phyloP scores from a whole-genome alignment of 1,284 basidiomycete species.

The Melampsora abietis-canadensis region DNA sequence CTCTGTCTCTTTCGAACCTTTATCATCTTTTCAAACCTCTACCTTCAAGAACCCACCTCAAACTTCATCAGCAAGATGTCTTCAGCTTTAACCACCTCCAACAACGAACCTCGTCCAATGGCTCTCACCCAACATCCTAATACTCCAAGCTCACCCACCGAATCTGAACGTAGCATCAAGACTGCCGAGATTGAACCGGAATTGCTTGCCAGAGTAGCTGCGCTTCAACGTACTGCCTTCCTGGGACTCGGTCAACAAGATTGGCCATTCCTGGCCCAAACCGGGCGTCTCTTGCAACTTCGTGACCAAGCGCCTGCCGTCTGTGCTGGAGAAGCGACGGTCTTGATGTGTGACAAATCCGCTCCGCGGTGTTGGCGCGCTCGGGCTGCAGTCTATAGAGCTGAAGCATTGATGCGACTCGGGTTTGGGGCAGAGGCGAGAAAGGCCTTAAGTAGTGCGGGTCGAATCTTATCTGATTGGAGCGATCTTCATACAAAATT shows the following conservation, averaged over 20 bases:
- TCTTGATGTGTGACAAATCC: constrained; percentile 20
- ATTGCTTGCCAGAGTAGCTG: not conserved
- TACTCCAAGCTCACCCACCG: no score
- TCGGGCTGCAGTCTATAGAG: constrained; percentile 25
- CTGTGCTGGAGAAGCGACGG: constrained; percentile 16
- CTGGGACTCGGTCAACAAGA: not conserved
- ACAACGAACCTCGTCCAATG: no score
- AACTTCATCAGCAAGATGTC: no score
- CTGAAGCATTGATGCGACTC: constrained; percentile 30
- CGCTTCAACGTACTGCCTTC: constrained; percentile 9
- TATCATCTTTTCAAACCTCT: no score
- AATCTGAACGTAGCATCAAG: not conserved
- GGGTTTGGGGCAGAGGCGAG: constrained; percentile 25
- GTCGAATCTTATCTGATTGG: constrained; percentile 13
- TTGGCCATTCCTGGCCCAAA: constrained; percentile 14
- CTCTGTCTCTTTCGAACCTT: no score
- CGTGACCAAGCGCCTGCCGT: constrained; percentile 25
- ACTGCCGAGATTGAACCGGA: not conserved
- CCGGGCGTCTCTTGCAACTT: constrained; percentile 17
- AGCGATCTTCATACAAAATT: not conserved
- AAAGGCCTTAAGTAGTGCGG: not conserved
- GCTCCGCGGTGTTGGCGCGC: constrained; percentile 37
- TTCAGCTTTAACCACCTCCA: no score
- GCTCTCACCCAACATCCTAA: no score
- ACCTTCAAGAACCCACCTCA: no score